phyloP scores from a whole-genome alignment of 495 filamentous ascomycete genomes.

The Penicillium psychrofluorescens region DNA sequence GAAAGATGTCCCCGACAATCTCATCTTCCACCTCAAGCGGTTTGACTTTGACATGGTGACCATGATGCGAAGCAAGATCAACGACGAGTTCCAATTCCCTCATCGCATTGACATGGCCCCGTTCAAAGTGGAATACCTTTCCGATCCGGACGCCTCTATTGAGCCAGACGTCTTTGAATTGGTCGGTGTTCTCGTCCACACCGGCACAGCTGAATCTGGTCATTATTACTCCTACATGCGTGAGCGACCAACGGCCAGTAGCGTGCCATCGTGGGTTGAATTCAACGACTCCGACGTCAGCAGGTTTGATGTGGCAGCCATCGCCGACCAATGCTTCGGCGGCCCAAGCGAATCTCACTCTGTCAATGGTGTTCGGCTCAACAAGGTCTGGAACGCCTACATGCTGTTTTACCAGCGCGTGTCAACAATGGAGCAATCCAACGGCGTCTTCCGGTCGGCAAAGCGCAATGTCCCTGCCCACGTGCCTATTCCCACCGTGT shows the following conservation, averaged over 20 bases:
- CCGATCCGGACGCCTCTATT: conserved; percentile 45
- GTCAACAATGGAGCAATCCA: conserved; percentile 46
- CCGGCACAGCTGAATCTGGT: conserved; percentile 85
- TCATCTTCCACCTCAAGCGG: conserved; percentile 93
- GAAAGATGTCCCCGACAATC: conserved; percentile 86
- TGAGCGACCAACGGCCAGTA: conserved; percentile 55
- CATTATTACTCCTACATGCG: conserved; percentile 97
- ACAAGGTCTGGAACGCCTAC: conserved; percentile 83
- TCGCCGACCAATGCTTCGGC: conserved; percentile 74
- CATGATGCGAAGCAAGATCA: conserved; percentile 85
- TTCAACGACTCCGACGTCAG: conserved; percentile 86
- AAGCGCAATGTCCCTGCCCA: conserved; percentile 42
- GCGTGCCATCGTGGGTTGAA: conserved; percentile 65
- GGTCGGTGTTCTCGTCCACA: conserved; percentile 87
- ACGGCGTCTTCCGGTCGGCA: conserved; percentile 18
- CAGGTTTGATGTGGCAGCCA: conserved; percentile 63
- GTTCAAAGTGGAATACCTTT: conserved; percentile 84
- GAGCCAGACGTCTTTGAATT: conserved; percentile 77
- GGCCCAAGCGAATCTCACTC: conserved; percentile 51
- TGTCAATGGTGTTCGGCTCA: conserved; percentile 35
- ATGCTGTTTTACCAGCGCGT: conserved; percentile 96
- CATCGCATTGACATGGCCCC: conserved; percentile 78
- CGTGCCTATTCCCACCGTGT: conserved; percentile 44
- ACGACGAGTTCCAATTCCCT: conserved; percentile 89
- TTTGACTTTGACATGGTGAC: conserved; percentile 92